phyloP scores from a whole-genome alignment of 192 early-diverging fungal genomes.

The Gonapodya sp. region DNA sequence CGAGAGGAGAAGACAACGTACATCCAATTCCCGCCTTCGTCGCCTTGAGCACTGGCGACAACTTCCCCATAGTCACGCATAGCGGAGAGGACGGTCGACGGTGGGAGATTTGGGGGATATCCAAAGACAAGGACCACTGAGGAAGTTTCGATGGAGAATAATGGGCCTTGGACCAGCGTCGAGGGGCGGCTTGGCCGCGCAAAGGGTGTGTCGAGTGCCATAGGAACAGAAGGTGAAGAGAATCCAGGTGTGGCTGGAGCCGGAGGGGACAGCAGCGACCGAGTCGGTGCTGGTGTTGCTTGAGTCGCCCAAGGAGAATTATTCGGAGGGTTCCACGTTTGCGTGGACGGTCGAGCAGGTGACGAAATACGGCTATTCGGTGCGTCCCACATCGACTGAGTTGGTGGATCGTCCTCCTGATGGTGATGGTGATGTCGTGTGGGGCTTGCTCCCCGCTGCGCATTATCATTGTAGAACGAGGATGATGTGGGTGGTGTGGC shows the following conservation, averaged over 20 bases:
- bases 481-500: too few relatives aligned
- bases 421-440: not conserved
- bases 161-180: not conserved
- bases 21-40: not conserved
- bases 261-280: not conserved
- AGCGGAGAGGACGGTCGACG: not conserved
- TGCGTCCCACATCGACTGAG: not conserved
- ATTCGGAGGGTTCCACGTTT: not conserved
- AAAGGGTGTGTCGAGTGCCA: not conserved
- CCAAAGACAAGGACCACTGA: not conserved
- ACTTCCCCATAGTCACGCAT: not conserved
- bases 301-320: not conserved
- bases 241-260: not conserved
- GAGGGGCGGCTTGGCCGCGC: not conserved
- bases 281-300: not conserved
- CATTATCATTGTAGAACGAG: too few relatives aligned
- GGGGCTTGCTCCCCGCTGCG: too few relatives aligned
- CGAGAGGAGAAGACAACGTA: not conserved
- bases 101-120: not conserved
- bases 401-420: not conserved
- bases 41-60: not conserved
- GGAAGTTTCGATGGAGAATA: not conserved
- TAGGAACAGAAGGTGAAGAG: not conserved
- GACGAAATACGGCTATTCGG: not conserved
- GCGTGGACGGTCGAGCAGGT: not conserved